Percentiles rank a stretch among this genome's conserved stretches.
Evolutionary conservation across 1,284 basidiomycete species (phyloP).

Genomic region (Xerocomus nothofagi): DNA sequence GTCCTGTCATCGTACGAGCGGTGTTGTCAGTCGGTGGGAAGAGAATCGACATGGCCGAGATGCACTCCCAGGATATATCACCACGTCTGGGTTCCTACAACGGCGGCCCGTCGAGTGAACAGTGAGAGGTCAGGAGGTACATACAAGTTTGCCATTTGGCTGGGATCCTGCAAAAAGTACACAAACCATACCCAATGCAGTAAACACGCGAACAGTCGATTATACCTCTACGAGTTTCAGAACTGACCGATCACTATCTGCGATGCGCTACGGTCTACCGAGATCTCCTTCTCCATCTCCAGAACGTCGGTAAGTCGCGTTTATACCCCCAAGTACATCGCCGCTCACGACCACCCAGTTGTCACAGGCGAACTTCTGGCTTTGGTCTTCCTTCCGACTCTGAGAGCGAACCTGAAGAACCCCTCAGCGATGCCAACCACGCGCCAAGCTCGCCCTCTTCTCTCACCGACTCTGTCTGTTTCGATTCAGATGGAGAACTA

Average conservation of each 20-base stretch:
- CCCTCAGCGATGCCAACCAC: constrained; percentile 22
- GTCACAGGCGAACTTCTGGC: constrained; percentile 40
- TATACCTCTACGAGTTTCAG: no score
- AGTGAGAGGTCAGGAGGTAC: neutral
- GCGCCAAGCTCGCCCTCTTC: constrained; percentile 26
- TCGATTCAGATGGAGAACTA: constrained; percentile 44
- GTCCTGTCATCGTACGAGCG: no score
- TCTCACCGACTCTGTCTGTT: constrained; percentile 39
- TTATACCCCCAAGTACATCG: neutral
- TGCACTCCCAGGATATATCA: neutral
- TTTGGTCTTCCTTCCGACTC: constrained; percentile 54
- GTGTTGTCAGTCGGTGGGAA: neutral
- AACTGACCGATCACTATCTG: constrained; percentile 5
- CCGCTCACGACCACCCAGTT: constrained; percentile 6
- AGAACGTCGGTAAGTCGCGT: constrained; percentile 42
- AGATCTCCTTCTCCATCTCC: constrained; percentile 64
- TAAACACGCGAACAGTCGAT: no score
- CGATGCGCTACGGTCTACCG: constrained; percentile 64
- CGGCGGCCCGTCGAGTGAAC: no score
- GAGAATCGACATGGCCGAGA: neutral
- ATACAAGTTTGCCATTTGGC: no score
- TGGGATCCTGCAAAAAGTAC: neutral
- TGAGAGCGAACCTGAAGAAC: constrained; percentile 39
- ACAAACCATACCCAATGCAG: neutral
- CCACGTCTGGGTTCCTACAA: neutral